Percentiles rank a stretch among this genome's conserved stretches.
Conservation (phyloP, 306 rosid species). For the Ammopiptanthus mongolicus region DNA sequence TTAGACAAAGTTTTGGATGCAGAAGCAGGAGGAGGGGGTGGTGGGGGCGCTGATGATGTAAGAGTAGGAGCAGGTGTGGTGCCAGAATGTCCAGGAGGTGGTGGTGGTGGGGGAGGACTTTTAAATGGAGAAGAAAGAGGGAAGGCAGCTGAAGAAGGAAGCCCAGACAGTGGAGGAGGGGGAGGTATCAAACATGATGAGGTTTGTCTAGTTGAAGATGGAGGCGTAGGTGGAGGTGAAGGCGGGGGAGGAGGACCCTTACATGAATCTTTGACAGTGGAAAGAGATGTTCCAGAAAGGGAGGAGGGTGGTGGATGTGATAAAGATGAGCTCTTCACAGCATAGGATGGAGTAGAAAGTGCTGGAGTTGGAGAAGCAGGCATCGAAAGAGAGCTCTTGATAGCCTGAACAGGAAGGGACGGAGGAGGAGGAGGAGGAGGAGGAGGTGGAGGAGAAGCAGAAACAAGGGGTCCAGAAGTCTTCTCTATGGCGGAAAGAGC, state of each 20-base stretch:
- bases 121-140: constrained; percentile 9
- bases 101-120: constrained; percentile 64
- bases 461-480: constrained; percentile 19
- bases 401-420: constrained; percentile 18
- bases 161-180: constrained; percentile 30
- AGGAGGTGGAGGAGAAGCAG: constrained; percentile 17
- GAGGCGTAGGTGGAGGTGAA: constrained; percentile 19
- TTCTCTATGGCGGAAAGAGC: constrained; percentile 20
- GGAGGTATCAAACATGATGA: constrained; percentile 33
- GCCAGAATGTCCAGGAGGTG: constrained; percentile 32
- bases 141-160: neutral
- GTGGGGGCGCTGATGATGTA: constrained; percentile 47
- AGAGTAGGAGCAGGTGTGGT: constrained; percentile 27
- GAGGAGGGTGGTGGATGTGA: constrained; percentile 22
- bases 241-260: constrained; percentile 29
- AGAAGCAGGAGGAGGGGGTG: constrained; percentile 54
- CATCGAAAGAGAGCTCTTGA: constrained; percentile 5
- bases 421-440: constrained; percentile 25
- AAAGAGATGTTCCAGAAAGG: constrained; percentile 22
- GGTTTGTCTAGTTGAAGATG: constrained; percentile 14
- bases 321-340: neutral
- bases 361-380: neutral
- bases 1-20: constrained; percentile 28
- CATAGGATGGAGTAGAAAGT: neutral
- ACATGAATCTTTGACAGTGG: constrained; percentile 17